Evolutionary conservation across 2,329 filamentous ascomycete genomes (phyloP).

Genomic region (Teratosphaeria zuluensis): DNA sequence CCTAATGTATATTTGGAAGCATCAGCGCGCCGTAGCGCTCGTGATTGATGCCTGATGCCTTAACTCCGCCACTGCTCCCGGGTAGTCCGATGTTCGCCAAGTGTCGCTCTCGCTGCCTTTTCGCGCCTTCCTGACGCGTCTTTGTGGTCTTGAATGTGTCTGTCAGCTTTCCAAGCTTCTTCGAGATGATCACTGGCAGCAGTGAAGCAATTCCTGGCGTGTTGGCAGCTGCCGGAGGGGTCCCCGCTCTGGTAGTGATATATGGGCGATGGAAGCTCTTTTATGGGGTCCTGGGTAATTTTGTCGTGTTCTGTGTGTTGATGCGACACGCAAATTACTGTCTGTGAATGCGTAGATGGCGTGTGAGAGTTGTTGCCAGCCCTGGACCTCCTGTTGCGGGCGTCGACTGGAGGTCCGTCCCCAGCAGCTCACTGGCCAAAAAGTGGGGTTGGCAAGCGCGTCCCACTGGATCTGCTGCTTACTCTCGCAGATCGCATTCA

Average conservation of each 20-base stretch:
- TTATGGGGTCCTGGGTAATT: background rate
- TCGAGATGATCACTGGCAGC: background rate
- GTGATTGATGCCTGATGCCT: background rate
- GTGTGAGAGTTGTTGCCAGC: background rate
- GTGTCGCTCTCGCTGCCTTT: background rate
- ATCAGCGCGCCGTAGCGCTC: background rate
- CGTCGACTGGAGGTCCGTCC: background rate
- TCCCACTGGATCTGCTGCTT: background rate
- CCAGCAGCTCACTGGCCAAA: background rate
- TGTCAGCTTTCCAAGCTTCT: background rate
- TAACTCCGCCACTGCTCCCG: background rate
- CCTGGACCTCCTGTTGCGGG: background rate
- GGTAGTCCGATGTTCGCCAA: background rate
- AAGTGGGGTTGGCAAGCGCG: background rate
- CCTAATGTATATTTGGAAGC: background rate
- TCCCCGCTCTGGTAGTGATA: background rate
- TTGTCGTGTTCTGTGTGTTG: background rate
- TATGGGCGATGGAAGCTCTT: background rate
- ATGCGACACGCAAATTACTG: conserved; percentile 4
- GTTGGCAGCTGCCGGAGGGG: background rate
- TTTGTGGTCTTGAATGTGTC: background rate
- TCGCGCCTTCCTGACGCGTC: conserved; percentile 1
- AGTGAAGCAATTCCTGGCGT: background rate
- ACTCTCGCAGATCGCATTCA: background rate
- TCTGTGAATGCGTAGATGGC: background rate